Evolutionary conservation across 2,329 filamentous ascomycete genomes (phyloP), one percentile per base, ranked within the genome.

Genomic region (Aspergillus sp.): DNA sequence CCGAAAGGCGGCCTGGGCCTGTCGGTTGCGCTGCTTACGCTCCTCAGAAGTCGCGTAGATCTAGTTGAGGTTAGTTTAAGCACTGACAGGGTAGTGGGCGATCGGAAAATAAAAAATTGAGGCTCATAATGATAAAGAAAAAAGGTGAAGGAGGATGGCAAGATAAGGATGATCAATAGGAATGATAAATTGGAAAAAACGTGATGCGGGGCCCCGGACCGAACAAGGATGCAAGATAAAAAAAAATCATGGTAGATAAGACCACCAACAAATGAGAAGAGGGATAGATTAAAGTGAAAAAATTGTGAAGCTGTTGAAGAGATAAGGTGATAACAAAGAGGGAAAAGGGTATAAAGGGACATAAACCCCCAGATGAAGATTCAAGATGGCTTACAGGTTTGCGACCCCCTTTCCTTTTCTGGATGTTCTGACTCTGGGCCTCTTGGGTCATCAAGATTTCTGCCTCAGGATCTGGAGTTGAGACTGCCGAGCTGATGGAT

Each of bases 31-130:
- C 81, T 98, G 95, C 82, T 99, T 98, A 73, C 95, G 89, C 80
- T 99, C 95, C 79, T 99, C 95, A 11, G 95, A 98, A 41, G 95
- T 99, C 58, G 95, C 95, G 84, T 99, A 99, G 67, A 97, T 97
- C 94, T 97, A 68, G 51, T 19, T 51, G 22, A 51, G 31, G 64
- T 71, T 59, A 71, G 64, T 54, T 53, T 54, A 60, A 43, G 45
- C 34, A 54, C 22, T 52, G 55, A 23, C 34, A 48, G 25, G 54
- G 30, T 31, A 55, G 6, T 54, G 52, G n/a, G 54, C 34, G 48
- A 48, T 51, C 28, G 56, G 52, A 59, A n/a, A 50, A 61, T 45
- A 30, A 60, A 60, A 57, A 45, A 64, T 51, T 28, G 53, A 58
- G 52, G 54, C 53, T 60, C 28, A 52, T 19, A 38, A 57, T 48